Evolutionary conservation across 768 basidiomycete species (phyloP).

Genomic region (Rhodotorula diobovata): DNA sequence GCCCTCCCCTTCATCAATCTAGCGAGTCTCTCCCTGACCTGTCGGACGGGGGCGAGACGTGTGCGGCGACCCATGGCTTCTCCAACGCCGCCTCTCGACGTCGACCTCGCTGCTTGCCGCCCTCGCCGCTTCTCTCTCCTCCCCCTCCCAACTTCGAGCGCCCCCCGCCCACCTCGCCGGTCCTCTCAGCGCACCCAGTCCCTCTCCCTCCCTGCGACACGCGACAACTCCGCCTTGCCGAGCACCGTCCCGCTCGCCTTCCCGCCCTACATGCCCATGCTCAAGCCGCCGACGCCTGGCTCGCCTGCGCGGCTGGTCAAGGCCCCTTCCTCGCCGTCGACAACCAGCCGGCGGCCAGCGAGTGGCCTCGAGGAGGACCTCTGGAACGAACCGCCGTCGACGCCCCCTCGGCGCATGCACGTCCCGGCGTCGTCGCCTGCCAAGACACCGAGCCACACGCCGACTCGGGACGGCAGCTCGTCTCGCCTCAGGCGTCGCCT

Average conservation of each 20-base stretch:
- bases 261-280: conserved; percentile 35
- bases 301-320: neutral
- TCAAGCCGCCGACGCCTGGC: conserved; percentile 3
- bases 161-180: neutral
- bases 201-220: neutral
- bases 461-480: neutral
- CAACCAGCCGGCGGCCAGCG: neutral
- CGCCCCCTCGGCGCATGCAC: neutral
- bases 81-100: too few species aligned
- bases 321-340: neutral
- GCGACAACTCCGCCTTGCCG: neutral
- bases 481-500: conserved; percentile 10
- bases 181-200: neutral
- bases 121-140: conserved; percentile 1
- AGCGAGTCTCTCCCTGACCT: too few species aligned
- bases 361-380: neutral
- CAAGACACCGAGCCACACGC: neutral
- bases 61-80: too few species aligned
- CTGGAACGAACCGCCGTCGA: neutral
- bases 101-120: neutral
- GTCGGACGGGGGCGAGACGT: too few species aligned
- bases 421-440: neutral
- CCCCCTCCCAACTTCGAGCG: neutral
- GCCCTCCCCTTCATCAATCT: too few species aligned
- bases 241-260: conserved; percentile 14